A percentile compares a stretch with the other conserved stretches of the same genome.
Conservation (phyloP, 768 basidiomycete species). For the Nevesoporus exiguus region DNA sequence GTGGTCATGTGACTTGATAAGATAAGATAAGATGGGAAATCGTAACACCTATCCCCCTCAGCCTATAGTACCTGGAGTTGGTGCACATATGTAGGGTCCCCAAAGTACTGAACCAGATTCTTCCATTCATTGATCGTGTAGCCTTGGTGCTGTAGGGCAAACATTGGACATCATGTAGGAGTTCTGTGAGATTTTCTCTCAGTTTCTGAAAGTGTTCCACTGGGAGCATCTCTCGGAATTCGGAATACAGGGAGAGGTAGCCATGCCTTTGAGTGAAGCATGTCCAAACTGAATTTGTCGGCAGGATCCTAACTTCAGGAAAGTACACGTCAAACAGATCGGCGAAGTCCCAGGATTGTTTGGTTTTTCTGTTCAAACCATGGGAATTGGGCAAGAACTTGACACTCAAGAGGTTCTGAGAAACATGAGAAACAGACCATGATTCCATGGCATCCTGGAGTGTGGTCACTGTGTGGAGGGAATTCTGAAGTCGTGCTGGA, state of each 20-base stretch:
- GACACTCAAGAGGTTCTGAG: neutral
- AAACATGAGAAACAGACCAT: slow-evolving; percentile 2
- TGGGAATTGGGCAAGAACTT: slow-evolving; percentile 7
- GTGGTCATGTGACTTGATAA: too few relatives aligned
- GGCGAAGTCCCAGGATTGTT: slow-evolving; percentile 1
- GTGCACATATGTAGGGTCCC: neutral
- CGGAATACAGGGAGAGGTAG: slow-evolving; percentile 1
- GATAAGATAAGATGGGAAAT: too few relatives aligned
- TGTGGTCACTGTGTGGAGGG: neutral
- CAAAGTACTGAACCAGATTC: neutral
- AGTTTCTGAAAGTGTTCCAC: neutral
- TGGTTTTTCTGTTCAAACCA: slow-evolving; percentile 1
- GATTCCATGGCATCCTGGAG: neutral
- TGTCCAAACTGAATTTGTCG: neutral
- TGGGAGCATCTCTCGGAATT: neutral
- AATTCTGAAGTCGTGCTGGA: neutral
- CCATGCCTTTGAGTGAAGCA: neutral
- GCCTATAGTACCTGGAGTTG: slow-evolving; percentile 1
- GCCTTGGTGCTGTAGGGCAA: slow-evolving; percentile 1
- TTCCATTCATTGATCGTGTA: neutral
- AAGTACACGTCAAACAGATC: neutral
- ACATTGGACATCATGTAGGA: slow-evolving; percentile 1
- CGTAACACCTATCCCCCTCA: too few relatives aligned
- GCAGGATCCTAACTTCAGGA: neutral
- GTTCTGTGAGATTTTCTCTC: neutral